phyloP scores from a whole-genome alignment of 2,329 filamentous ascomycete genomes.

The Didymella sp. region DNA sequence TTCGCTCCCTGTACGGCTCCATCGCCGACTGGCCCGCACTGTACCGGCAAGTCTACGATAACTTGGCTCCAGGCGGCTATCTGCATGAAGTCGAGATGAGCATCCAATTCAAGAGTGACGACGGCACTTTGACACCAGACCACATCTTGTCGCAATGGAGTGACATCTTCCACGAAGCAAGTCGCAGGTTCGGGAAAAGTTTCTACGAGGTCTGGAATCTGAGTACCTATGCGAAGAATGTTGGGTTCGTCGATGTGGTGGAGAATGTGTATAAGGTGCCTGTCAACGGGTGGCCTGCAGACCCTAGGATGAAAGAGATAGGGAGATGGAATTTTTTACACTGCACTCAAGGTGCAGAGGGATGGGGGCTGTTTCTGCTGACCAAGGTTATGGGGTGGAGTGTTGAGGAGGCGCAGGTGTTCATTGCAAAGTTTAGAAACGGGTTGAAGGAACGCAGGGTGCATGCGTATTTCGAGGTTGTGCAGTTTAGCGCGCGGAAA shows the following conservation, averaged over 20 bases:
- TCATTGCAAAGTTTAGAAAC: constrained; percentile 45
- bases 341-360: constrained; percentile 37
- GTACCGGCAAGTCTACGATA: constrained; percentile 35
- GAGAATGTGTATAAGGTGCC: constrained; percentile 42
- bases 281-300: constrained; percentile 37
- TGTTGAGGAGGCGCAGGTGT: constrained; percentile 54
- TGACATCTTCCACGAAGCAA: constrained; percentile 37
- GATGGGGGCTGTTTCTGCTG: constrained; percentile 39
- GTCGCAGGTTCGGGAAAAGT: constrained; percentile 32
- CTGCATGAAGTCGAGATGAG: constrained; percentile 52
- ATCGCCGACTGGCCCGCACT: constrained; percentile 54
- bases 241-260: constrained; percentile 37
- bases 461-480: constrained; percentile 43
- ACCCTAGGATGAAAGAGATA: constrained; percentile 43
- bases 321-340: constrained; percentile 43
- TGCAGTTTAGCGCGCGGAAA: constrained; percentile 21
- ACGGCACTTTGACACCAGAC: constrained; percentile 45
- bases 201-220: constrained; percentile 39
- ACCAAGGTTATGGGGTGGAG: constrained; percentile 44
- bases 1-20: constrained; percentile 53
- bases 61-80: constrained; percentile 48
- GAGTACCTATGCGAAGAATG: constrained; percentile 34
- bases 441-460: constrained; percentile 42
- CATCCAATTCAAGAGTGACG: constrained; percentile 50
- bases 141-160: constrained; percentile 38